Evolutionary conservation across 768 basidiomycete genomes (phyloP).

Genomic region (Myochromella boudieri): DNA sequence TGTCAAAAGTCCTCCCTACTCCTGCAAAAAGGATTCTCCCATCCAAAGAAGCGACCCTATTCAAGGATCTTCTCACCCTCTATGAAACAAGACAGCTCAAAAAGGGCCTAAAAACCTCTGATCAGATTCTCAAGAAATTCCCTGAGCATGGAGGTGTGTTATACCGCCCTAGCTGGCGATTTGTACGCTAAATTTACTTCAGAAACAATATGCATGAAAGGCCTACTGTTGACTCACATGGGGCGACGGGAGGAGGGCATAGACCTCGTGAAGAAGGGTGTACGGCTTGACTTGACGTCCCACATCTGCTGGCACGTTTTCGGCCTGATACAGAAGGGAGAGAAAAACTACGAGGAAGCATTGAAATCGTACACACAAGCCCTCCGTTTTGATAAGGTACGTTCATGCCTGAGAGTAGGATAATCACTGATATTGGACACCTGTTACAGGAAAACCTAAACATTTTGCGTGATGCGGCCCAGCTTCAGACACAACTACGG

Average conservation of each 20-base stretch:
- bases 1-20: constrained; percentile 36
- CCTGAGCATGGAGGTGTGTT: constrained; percentile 93
- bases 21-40: constrained; percentile 62
- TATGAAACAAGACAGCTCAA: constrained; percentile 91
- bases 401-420: constrained; percentile 18
- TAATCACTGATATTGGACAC: constrained; percentile 8
- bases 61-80: constrained; percentile 81
- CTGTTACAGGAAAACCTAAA: constrained; percentile 83
- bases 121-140: constrained; percentile 92
- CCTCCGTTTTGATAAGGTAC: constrained; percentile 83
- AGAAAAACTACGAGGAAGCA: constrained; percentile 94
- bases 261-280: constrained; percentile 81
- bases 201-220: constrained; percentile 98
- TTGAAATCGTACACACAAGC: constrained; percentile 92
- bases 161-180: background rate
- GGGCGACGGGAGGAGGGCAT: constrained; percentile 79
- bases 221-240: constrained; percentile 80
- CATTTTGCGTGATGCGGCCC: constrained; percentile 87
- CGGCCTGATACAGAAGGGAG: constrained; percentile 90
- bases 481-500: constrained; percentile 86
- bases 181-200: constrained; percentile 7
- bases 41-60: constrained; percentile 80
- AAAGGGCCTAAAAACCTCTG: constrained; percentile 87
- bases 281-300: constrained; percentile 77
- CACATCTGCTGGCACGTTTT: constrained; percentile 99